These are phyloP conservation scores for Eustoma russellianum DNA, from an alignment of 257 asterid genomes.

Conservation along the genomic window DNA sequence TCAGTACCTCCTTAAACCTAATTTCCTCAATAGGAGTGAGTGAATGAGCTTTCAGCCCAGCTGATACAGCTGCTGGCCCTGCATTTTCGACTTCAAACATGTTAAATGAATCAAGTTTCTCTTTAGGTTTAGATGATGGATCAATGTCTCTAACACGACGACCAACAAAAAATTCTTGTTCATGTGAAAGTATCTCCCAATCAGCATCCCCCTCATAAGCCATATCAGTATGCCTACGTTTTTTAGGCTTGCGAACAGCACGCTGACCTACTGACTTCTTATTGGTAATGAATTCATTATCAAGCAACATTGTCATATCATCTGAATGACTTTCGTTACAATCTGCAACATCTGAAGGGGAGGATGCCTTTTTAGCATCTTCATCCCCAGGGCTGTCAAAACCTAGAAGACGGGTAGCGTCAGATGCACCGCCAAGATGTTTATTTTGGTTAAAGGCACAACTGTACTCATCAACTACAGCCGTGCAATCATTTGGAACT, in stretches of 20 bases:
- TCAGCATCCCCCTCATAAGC: conserved; percentile 97
- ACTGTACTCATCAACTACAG: conserved; percentile 7
- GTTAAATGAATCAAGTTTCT: conserved; percentile 27
- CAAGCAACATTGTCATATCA: conserved; percentile 30
- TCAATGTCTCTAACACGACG: conserved; percentile 36
- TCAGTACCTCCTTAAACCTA: conserved; percentile 77
- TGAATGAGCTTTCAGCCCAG: conserved; percentile 82
- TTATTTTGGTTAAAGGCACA: conserved; percentile 11
- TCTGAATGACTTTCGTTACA: conserved; percentile 40
- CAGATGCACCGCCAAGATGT: conserved; percentile 24
- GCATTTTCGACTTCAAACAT: conserved; percentile 52
- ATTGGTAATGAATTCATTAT: conserved; percentile 40
- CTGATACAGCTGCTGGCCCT: conserved; percentile 75
- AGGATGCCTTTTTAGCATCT: conserved; percentile 34
- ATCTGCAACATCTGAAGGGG: conserved; percentile 38
- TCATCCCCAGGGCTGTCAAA: conserved; percentile 42
- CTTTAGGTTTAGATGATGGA: conserved; percentile 35
- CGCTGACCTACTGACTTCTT: conserved; percentile 49
- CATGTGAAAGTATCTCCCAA: conserved; percentile 76
- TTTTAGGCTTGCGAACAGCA: conserved; percentile 54
- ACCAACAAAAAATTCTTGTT: conserved; percentile 54
- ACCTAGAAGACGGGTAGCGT: conserved; percentile 29
- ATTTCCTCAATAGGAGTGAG: conserved; percentile 82
- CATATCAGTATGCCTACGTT: conserved; percentile 88
- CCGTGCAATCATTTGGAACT: conserved; percentile 9